A percentile compares a stretch with the other conserved stretches of the same genome.
Conservation (phyloP, 768 basidiomycete species). For the Rickenella mellea region DNA sequence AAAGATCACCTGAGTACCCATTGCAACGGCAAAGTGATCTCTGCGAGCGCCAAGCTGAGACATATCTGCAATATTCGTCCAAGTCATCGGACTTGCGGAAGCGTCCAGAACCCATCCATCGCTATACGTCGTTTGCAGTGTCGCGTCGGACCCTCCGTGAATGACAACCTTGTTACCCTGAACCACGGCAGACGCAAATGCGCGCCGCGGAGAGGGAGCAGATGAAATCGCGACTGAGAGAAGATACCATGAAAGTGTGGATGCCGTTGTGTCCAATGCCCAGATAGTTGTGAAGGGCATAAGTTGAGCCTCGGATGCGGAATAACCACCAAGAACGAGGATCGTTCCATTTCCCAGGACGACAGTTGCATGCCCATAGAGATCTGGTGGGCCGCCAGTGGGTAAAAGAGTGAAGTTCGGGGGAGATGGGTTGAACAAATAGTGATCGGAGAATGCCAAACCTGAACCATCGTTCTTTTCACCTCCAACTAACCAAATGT, state of each 20-base stretch:
- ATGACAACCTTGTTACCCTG: conserved; percentile 52
- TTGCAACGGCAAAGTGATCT: conserved; percentile 65
- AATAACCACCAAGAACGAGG: conserved; percentile 69
- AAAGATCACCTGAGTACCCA: conserved; percentile 58
- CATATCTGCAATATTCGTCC: conserved; percentile 43
- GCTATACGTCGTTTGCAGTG: conserved; percentile 35
- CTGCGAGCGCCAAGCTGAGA: conserved; percentile 51
- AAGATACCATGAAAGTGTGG: conserved; percentile 39
- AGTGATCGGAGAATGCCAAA: conserved; percentile 52
- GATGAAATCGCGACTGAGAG: conserved; percentile 24
- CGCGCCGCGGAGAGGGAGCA: conserved; percentile 50
- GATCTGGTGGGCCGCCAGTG: conserved; percentile 48
- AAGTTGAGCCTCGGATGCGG: conserved; percentile 33
- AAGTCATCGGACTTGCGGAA: conserved; percentile 43
- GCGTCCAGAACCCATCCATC: conserved; percentile 71
- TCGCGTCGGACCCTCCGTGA: conserved; percentile 67
- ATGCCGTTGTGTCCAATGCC: conserved; percentile 47
- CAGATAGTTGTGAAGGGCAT: conserved; percentile 53
- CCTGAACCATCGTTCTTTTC: conserved; percentile 74
- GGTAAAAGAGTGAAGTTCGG: conserved; percentile 49
- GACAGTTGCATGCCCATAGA: conserved; percentile 66
- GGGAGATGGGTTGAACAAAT: conserved; percentile 42
- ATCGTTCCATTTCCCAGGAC: conserved; percentile 62
- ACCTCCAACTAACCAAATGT: conserved; percentile 70
- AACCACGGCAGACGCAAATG: conserved; percentile 47